Conservation (phyloP, 2,329 filamentous ascomycete species). For the Colletotrichum tamarilloi region DNA sequence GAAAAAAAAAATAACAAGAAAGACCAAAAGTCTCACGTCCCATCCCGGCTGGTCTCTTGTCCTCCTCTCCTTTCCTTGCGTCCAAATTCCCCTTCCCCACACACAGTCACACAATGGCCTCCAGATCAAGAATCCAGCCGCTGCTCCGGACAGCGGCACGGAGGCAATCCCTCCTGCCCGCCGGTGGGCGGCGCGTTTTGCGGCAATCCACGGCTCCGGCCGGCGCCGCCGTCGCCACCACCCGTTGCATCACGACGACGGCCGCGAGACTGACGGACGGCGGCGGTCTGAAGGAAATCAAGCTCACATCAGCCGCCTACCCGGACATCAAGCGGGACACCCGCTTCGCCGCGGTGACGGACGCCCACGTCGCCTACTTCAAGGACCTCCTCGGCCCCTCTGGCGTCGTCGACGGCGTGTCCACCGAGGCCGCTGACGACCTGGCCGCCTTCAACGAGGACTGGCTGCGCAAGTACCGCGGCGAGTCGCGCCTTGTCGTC, state of each 20-base stretch:
- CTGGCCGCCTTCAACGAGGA: slow-evolving; percentile 94
- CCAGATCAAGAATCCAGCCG: slow-evolving; percentile 36
- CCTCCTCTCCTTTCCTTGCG: background rate
- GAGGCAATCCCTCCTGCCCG: slow-evolving; percentile 32
- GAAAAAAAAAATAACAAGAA: background rate
- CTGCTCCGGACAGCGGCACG: slow-evolving; percentile 35
- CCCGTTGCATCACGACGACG: slow-evolving; percentile 31
- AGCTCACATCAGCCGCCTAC: slow-evolving; percentile 88
- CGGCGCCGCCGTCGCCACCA: slow-evolving; percentile 18
- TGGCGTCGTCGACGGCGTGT: slow-evolving; percentile 87
- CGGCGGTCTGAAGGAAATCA: slow-evolving; percentile 47
- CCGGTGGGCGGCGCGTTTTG: slow-evolving; percentile 22
- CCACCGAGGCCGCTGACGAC: slow-evolving; percentile 78
- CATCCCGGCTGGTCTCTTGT: background rate
- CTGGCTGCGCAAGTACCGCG: slow-evolving; percentile 99
- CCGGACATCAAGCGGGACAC: slow-evolving; percentile 84
- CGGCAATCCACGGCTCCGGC: slow-evolving; percentile 27
- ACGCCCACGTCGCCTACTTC: slow-evolving; percentile 86
- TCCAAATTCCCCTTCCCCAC: background rate
- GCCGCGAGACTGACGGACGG: slow-evolving; percentile 17
- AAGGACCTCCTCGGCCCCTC: slow-evolving; percentile 83
- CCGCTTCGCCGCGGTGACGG: slow-evolving; percentile 78
- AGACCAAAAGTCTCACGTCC: background rate
- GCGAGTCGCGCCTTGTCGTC: slow-evolving; percentile 86
- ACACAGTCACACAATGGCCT: slow-evolving; percentile 33